These are phyloP conservation scores for Trichoderma oligosporum DNA, from an alignment of 2,329 filamentous ascomycete genomes.

Conservation along the genomic window DNA sequence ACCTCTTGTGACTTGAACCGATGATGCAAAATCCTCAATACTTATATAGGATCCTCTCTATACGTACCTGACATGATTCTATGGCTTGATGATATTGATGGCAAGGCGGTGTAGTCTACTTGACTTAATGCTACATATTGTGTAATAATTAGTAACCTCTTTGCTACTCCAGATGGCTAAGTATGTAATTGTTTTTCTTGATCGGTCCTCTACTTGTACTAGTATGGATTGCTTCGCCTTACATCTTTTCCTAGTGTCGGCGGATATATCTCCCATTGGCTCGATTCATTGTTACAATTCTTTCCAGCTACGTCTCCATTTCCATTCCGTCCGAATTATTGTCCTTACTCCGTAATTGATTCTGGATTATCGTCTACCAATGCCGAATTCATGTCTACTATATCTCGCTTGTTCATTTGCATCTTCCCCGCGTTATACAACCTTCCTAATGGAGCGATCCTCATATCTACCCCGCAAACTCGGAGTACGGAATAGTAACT, in stretches of 20 bases:
- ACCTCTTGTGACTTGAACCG: too few relatives aligned
- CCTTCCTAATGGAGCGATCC: constrained; percentile 3
- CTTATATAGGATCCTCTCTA: not conserved
- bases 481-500: not conserved
- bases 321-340: not conserved
- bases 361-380: not conserved
- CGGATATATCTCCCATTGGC: not conserved
- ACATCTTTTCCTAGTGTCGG: not conserved
- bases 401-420: not conserved
- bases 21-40: too few relatives aligned
- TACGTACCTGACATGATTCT: not conserved
- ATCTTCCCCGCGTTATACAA: constrained; percentile 4
- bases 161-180: not conserved
- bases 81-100: not conserved
- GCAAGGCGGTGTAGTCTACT: not conserved
- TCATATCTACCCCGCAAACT: not conserved
- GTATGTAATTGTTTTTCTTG: not conserved
- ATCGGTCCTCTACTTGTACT: not conserved
- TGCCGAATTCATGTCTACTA: not conserved
- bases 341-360: not conserved
- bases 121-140: not conserved
- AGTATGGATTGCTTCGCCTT: not conserved
- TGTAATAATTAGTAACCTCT: not conserved
- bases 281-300: not conserved
- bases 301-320: not conserved